phyloP scores from a whole-genome alignment of 306 rosid species.

The Dicorynia guianensis region DNA sequence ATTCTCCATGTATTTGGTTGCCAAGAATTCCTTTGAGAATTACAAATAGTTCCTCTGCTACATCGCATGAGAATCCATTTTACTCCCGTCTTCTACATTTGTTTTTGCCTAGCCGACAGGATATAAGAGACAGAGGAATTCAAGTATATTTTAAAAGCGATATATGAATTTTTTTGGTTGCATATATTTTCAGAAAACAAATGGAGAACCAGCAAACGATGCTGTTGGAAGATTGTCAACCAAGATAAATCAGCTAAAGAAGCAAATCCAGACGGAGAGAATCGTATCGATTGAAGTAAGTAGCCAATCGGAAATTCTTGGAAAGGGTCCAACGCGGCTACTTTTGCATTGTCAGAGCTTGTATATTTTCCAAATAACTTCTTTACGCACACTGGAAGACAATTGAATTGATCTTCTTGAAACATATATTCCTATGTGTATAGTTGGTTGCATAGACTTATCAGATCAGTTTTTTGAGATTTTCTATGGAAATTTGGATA shows the following conservation, averaged over 20 bases:
- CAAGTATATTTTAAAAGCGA: background rate
- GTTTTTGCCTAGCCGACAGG: background rate
- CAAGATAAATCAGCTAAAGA: slow-evolving; percentile 74
- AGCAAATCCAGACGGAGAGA: slow-evolving; percentile 84
- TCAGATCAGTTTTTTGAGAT: slow-evolving; percentile 14
- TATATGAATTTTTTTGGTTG: background rate
- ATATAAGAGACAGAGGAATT: slow-evolving; percentile 4
- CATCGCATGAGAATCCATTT: slow-evolving; percentile 35
- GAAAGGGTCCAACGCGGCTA: background rate
- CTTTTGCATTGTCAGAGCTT: background rate
- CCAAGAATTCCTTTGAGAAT: background rate
- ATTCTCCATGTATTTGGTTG: background rate
- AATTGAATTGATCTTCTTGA: slow-evolving; percentile 11
- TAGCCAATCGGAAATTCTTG: slow-evolving; percentile 9
- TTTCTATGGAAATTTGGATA: slow-evolving; percentile 9
- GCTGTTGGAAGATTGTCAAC: slow-evolving; percentile 53
- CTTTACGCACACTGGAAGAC: slow-evolving; percentile 1
- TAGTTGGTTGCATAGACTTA: slow-evolving; percentile 15
- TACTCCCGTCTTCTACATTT: background rate
- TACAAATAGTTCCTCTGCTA: background rate
- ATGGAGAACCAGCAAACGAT: slow-evolving; percentile 55
- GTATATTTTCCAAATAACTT: slow-evolving; percentile 14
- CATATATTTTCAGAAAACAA: slow-evolving; percentile 48
- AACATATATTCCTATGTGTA: background rate
- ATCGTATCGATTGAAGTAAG: slow-evolving; percentile 61